A percentile compares a stretch with the other conserved stretches of the same genome.
These are phyloP conservation scores for Ustilago hordei DNA, from an alignment of 1,284 basidiomycete species.

Conservation along the genomic window DNA sequence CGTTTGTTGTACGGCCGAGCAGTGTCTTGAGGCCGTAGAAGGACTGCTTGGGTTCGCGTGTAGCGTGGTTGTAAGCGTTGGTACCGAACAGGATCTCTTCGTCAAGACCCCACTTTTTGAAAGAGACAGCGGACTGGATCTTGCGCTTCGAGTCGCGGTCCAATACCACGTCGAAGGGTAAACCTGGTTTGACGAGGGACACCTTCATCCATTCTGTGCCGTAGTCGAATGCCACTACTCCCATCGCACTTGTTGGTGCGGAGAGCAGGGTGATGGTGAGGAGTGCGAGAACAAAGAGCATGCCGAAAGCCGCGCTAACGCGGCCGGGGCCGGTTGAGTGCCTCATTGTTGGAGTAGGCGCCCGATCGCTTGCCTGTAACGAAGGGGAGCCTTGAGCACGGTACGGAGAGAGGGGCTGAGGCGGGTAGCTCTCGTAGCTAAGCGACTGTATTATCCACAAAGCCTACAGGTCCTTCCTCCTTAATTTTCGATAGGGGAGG, in stretches of 20 bases:
- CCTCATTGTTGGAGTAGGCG: constrained; percentile 21
- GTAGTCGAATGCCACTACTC: constrained; percentile 68
- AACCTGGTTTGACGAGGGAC: constrained; percentile 93
- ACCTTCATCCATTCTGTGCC: constrained; percentile 76
- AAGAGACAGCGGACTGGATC: constrained; percentile 80
- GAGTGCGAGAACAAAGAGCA: constrained; percentile 32
- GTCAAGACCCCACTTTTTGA: constrained; percentile 61
- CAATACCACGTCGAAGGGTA: constrained; percentile 94
- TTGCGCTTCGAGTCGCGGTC: constrained; percentile 98
- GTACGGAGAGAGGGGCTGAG: constrained; percentile 3
- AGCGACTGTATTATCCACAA: no score
- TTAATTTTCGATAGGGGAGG: background rate
- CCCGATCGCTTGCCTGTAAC: constrained; percentile 8
- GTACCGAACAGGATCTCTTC: constrained; percentile 85
- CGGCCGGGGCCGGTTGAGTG: constrained; percentile 16
- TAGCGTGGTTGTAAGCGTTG: constrained; percentile 87
- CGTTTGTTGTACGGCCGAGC: constrained; percentile 73
- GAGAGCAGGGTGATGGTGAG: constrained; percentile 32
- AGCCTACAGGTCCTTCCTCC: background rate
- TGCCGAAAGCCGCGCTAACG: constrained; percentile 22
- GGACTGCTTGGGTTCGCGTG: constrained; percentile 87
- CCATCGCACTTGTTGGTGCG: constrained; percentile 49
- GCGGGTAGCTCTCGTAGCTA: background rate
- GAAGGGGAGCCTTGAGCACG: background rate
- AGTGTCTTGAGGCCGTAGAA: constrained; percentile 88